These are phyloP conservation scores for Ensete glaucum DNA, from an alignment of 176 grass and related monocot genomes.

Conservation along the genomic window DNA sequence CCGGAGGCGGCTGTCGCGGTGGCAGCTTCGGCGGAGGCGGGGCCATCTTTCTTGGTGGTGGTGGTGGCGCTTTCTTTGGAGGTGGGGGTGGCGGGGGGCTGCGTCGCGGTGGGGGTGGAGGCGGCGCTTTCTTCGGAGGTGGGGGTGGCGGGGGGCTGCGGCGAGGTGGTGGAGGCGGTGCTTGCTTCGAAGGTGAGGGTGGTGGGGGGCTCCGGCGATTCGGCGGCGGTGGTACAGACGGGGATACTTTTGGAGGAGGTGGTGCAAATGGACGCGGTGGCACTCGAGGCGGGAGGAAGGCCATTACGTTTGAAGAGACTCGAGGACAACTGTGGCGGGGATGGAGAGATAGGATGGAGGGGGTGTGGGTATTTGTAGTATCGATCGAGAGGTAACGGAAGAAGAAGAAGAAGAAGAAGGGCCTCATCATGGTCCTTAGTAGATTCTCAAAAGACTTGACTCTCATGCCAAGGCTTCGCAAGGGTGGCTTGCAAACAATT, in stretches of 20 bases:
- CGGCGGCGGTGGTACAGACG: slow-evolving; percentile 11
- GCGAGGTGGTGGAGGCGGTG: slow-evolving; percentile 29
- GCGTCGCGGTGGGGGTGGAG: background rate
- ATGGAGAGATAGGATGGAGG: slow-evolving; percentile 21
- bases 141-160: slow-evolving; percentile 14
- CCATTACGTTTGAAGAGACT: background rate
- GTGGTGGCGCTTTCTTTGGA: slow-evolving; percentile 8
- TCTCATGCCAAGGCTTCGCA: slow-evolving; percentile 50
- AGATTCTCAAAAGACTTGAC: slow-evolving; percentile 22
- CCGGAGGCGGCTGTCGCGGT: background rate
- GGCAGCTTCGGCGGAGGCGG: background rate
- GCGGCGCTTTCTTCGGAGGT: background rate
- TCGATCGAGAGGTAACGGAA: no score
- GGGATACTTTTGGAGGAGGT: background rate
- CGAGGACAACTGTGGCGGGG: background rate
- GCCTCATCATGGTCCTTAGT: no score
- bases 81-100: slow-evolving; percentile 22
- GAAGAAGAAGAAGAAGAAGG: no score
- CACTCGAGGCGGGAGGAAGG: background rate
- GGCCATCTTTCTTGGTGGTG: slow-evolving; percentile 3
- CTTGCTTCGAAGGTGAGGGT: slow-evolving; percentile 3
- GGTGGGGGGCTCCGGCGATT: slow-evolving; percentile 24
- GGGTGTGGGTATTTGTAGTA: slow-evolving; percentile 23
- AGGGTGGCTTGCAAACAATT: slow-evolving; percentile 1
- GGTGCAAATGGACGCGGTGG: slow-evolving; percentile 1